These are phyloP conservation scores for Penicillium olsonii DNA, from an alignment of 2,329 filamentous ascomycete species.

Conservation along the genomic window DNA sequence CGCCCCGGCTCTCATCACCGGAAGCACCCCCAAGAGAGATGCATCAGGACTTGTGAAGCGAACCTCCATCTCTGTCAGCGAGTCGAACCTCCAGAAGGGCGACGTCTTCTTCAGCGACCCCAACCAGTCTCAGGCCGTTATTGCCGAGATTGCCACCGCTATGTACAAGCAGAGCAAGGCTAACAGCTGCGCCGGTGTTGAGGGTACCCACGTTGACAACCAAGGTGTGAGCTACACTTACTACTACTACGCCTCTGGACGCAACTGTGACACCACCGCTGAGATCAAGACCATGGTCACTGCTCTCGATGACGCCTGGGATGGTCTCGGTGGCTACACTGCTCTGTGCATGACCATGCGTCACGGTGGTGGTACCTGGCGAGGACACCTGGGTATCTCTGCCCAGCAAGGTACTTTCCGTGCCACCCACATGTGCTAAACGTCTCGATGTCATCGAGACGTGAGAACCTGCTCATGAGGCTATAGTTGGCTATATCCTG, in stretches of 20 bases:
- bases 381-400: slow-evolving; percentile 8
- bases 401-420: slow-evolving; percentile 1
- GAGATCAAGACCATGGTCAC: not conserved
- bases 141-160: not conserved
- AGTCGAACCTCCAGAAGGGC: not conserved
- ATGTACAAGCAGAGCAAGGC: not conserved
- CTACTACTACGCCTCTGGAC: slow-evolving; percentile 1
- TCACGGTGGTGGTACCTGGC: slow-evolving; percentile 5
- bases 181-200: not conserved
- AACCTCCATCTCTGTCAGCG: not conserved
- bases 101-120: not conserved
- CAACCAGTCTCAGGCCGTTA: slow-evolving; percentile 3
- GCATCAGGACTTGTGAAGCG: slow-evolving; percentile 2
- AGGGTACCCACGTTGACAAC: not conserved
- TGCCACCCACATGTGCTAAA: slow-evolving; percentile 1
- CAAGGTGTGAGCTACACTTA: slow-evolving; percentile 3
- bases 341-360: slow-evolving; percentile 4
- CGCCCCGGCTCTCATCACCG: not conserved
- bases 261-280: slow-evolving; percentile 10
- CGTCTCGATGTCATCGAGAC: too few species aligned
- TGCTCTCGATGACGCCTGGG: slow-evolving; percentile 6
- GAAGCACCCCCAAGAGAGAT: not conserved
- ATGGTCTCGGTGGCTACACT: not conserved
- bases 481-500: too few species aligned
- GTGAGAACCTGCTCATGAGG: too few species aligned